Evolutionary conservation across 805 yeast genomes (phyloP).

Genomic region (Metschnikowia continentalis): DNA sequence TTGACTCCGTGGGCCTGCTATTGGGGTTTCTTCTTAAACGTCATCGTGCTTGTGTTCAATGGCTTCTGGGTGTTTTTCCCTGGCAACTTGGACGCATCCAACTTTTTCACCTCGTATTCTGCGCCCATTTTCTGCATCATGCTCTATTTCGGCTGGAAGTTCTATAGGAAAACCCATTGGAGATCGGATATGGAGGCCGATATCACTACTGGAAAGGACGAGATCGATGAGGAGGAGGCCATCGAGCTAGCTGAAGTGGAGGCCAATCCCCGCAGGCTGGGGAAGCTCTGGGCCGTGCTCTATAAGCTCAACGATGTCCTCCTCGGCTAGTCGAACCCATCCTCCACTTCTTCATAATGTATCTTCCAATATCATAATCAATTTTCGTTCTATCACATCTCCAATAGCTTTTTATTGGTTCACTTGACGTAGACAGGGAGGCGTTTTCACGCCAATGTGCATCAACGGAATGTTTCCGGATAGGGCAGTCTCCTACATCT

Average conservation of each 20-base stretch:
- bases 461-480: too few relatives aligned
- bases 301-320: conserved; percentile 20
- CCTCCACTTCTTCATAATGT: too few relatives aligned
- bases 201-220: conserved; percentile 49
- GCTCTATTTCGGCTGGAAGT: conserved; percentile 49
- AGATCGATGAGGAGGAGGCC: conserved; percentile 58
- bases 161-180: conserved; percentile 45
- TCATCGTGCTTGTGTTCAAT: conserved; percentile 29
- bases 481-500: too few relatives aligned
- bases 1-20: conserved; percentile 14
- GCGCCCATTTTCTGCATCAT: conserved; percentile 45
- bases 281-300: conserved; percentile 20
- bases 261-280: conserved; percentile 19
- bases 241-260: conserved; percentile 21
- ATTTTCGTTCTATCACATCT: too few relatives aligned
- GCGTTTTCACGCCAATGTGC: too few relatives aligned
- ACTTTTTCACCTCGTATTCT: conserved; percentile 35
- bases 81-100: conserved; percentile 29
- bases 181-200: conserved; percentile 48
- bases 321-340: conserved; percentile 15
- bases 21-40: conserved; percentile 20
- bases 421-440: too few relatives aligned
- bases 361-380: too few relatives aligned
- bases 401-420: too few relatives aligned
- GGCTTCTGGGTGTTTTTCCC: conserved; percentile 43